Conservation (phyloP, 2,329 filamentous ascomycete species). For the Colletotrichum sp. region DNA sequence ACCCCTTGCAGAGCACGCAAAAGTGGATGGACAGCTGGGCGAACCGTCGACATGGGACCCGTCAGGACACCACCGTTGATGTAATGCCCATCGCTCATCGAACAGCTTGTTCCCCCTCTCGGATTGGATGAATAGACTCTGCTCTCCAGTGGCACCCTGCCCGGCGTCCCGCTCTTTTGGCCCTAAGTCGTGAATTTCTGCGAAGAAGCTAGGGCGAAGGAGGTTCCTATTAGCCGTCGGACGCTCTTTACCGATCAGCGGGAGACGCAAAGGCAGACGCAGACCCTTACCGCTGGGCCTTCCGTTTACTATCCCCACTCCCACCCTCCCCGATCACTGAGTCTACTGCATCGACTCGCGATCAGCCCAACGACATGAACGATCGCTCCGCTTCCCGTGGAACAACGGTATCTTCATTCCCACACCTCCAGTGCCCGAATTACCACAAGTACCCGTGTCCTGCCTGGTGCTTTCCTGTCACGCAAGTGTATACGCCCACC, state of each 20-base stretch:
- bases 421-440: not conserved
- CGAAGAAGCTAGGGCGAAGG: not conserved
- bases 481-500: accelerated
- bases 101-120: not conserved
- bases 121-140: not conserved
- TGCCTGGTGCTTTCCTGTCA: not conserved
- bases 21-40: not conserved
- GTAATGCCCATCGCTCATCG: not conserved
- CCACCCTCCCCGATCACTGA: constrained; percentile 15
- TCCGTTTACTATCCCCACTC: not conserved
- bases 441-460: not conserved
- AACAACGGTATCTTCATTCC: constrained; percentile 2
- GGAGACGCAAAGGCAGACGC: not conserved
- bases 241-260: not conserved
- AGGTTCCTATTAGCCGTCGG: not conserved
- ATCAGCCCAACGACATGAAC: constrained; percentile 17
- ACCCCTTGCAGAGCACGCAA: not conserved
- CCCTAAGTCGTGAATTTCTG: not conserved
- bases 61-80: not conserved
- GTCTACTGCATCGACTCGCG: constrained; percentile 6
- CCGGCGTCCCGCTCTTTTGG: not conserved
- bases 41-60: not conserved
- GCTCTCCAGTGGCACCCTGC: not conserved
- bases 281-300: not conserved
- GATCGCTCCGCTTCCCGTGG: constrained; percentile 9